These are phyloP conservation scores for Cladobotryum protrusum DNA, from an alignment of 2,329 filamentous ascomycete species.

Conservation along the genomic window DNA sequence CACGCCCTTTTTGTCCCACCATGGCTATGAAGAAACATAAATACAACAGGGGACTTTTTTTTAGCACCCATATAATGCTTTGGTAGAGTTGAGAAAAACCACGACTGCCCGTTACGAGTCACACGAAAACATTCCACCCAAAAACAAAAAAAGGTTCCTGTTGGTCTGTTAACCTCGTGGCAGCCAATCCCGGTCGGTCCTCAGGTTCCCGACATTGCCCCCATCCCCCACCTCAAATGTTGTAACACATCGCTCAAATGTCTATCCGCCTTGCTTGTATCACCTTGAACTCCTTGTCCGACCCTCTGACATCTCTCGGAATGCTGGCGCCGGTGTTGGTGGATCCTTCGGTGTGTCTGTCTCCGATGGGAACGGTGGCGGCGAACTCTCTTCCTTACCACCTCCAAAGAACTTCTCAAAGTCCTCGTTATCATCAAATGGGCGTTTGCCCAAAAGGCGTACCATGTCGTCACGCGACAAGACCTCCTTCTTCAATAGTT, in stretches of 20 bases:
- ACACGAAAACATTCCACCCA: conserved; percentile 6
- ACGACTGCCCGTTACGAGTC: neutral
- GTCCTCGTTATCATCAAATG: conserved; percentile 76
- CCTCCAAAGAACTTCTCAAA: conserved; percentile 91
- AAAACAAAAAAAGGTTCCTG: neutral
- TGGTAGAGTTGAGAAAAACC: conserved; percentile 13
- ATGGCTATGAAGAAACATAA: conserved; percentile 7
- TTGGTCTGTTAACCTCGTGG: neutral
- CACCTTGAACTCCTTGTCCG: neutral
- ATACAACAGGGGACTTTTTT: conserved; percentile 6
- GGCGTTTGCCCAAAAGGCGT: conserved; percentile 73
- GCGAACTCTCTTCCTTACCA: conserved; percentile 49
- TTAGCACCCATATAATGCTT: conserved; percentile 5
- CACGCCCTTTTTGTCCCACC: neutral
- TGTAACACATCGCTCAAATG: neutral
- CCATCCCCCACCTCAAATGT: neutral
- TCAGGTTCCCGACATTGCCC: conserved; percentile 6
- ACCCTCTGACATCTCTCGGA: conserved; percentile 17
- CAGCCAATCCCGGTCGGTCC: conserved; percentile 8
- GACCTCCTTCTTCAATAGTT: conserved; percentile 86
- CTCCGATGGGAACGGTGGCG: conserved; percentile 47
- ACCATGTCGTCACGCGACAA: conserved; percentile 89
- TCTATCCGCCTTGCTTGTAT: neutral
- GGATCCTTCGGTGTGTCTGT: conserved; percentile 35
- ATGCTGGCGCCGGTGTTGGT: conserved; percentile 34